phyloP scores from a whole-genome alignment of 2,329 filamentous ascomycete species.

The Colletotrichum tropicale region DNA sequence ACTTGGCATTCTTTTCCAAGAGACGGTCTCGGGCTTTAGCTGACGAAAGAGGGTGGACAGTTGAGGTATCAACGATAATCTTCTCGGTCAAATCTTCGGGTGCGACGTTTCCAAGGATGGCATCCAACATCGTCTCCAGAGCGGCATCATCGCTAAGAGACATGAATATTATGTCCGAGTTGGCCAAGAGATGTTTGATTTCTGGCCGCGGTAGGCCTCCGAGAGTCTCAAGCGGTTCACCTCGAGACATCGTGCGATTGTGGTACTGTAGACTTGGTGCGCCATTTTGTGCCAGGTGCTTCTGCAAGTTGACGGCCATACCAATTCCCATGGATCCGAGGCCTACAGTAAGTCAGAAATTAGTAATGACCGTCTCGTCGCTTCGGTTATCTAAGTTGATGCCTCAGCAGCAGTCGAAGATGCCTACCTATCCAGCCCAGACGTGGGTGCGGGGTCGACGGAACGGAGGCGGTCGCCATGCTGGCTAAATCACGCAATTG shows the following conservation, averaged over 20 bases:
- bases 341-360: conserved; percentile 27
- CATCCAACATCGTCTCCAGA: conserved; percentile 35
- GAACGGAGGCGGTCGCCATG: neutral
- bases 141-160: conserved; percentile 48
- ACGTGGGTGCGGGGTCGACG: neutral
- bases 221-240: conserved; percentile 31
- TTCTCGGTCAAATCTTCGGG: conserved; percentile 36
- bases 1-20: conserved; percentile 30
- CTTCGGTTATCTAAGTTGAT: neutral
- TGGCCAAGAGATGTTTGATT: conserved; percentile 29
- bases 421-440: conserved; percentile 16
- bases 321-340: conserved; percentile 56
- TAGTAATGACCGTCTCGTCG: neutral
- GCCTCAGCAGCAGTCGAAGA: neutral
- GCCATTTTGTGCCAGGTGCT: conserved; percentile 31
- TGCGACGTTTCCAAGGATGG: conserved; percentile 24
- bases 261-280: conserved; percentile 39
- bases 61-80: conserved; percentile 53
- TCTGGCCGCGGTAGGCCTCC: conserved; percentile 29
- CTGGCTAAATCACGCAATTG: neutral
- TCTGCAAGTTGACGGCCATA: conserved; percentile 56
- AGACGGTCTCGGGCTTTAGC: conserved; percentile 31
- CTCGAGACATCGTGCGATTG: conserved; percentile 53
- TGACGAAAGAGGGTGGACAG: conserved; percentile 51
- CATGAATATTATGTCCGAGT: conserved; percentile 40